Evolutionary conservation across 805 yeast genomes (phyloP), one percentile per base, ranked within the genome.

Genomic region (Monosporozyma aerobia): DNA sequence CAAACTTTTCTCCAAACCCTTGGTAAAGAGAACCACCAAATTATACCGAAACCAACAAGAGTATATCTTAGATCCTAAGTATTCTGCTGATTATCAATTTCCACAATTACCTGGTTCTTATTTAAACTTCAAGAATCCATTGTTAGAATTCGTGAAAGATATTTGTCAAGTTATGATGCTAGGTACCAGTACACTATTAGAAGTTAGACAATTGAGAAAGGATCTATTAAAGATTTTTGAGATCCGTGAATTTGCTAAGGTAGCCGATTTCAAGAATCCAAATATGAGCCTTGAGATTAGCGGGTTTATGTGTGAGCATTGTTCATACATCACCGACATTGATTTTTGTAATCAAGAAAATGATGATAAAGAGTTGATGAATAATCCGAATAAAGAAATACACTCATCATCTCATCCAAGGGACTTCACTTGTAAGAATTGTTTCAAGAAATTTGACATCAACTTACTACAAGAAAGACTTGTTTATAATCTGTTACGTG

Each of bases 81-180:
- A 81, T 64, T 74, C 73, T 14, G 72, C 69, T 14, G 90, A 85
- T 50, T 94, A 85, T 62, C 77, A 74, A 37, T 85, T 87, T 59
- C 97, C 97, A 0, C 62, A 61, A 11, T 74, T 86, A 9, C 88
- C 97, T 0, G 97, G 97, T 0, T 83, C 86, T 0, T 78, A 80
- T 60, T 63, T 80, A 41, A 62, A 65, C 13, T 62, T 80, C 64
- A 76, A 75, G 37, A 87, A 85, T 59, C 96, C 97, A 3, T 73
- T 90, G 1, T 69, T 92, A 50, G 95, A 89, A 62, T 73, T 92
- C 44, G 86, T 87, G 37, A 94, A 92, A 64, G 78, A 72, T 53
- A 59, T 95, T 25, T 77, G 87, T 61, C 89, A 89, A 5, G 81
- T 90, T 1, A 79, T 87, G 67, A 73, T 81, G 1, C 72, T 92